A percentile compares a stretch with the other conserved stretches of the same genome.
Conservation (phyloP, 768 basidiomycete species). For the Mycena haematopus region DNA sequence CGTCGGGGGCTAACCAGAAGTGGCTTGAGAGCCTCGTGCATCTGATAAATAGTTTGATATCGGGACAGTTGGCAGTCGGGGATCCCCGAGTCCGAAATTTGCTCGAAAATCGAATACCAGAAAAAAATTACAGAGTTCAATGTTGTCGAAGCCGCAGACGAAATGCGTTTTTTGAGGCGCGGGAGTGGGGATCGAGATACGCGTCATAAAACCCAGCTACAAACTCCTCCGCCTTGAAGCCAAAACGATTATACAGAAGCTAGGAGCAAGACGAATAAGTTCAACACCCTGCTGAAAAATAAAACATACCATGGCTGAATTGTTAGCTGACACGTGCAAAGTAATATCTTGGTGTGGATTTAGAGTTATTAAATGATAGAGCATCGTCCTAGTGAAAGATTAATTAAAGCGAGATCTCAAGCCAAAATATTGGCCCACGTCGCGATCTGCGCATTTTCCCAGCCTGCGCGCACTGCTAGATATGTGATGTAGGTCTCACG, state of each 20-base stretch:
- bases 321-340: slow-evolving; percentile 83
- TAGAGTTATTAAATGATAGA: slow-evolving; percentile 74
- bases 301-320: slow-evolving; percentile 70
- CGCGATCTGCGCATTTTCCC: slow-evolving; percentile 82
- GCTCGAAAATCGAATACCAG: not conserved
- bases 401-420: not conserved
- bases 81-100: not conserved
- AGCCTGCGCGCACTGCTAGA: slow-evolving; percentile 77
- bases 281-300: not conserved
- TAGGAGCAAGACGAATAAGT: slow-evolving; percentile 35
- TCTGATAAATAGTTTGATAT: slow-evolving; percentile 10
- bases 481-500: slow-evolving; percentile 86
- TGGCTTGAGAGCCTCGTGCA: slow-evolving; percentile 2
- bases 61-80: slow-evolving; percentile 4
- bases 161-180: slow-evolving; percentile 82
- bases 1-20: slow-evolving; percentile 23
- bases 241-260: slow-evolving; percentile 85
- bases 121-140: not conserved
- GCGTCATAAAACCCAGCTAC: slow-evolving; percentile 82
- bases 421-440: slow-evolving; percentile 51
- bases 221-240: slow-evolving; percentile 88
- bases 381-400: slow-evolving; percentile 61
- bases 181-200: slow-evolving; percentile 73
- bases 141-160: slow-evolving; percentile 71
- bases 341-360: slow-evolving; percentile 82